Conservation (phyloP, 2,329 filamentous ascomycete genomes). For the Pseudogymnoascus sp. region DNA sequence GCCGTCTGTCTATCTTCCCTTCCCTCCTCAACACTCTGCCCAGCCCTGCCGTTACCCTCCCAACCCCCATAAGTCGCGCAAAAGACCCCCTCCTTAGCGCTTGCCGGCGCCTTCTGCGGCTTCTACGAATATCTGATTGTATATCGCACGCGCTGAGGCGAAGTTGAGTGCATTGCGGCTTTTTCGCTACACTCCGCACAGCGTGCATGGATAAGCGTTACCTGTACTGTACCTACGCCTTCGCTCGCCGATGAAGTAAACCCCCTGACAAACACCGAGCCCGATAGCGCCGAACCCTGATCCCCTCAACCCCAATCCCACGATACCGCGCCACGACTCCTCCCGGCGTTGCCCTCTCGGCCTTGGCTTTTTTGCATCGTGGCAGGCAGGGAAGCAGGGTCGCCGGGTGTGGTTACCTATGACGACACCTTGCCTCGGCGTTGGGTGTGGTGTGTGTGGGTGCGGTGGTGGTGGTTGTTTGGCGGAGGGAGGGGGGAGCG, state of each 20-base stretch:
- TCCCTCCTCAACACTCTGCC: too few species aligned
- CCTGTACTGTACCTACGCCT: too few species aligned
- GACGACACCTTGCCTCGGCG: not conserved
- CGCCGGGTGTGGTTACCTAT: too few species aligned
- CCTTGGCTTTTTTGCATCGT: not conserved
- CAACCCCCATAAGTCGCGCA: not conserved
- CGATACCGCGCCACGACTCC: not conserved
- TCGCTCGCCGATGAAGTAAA: not conserved
- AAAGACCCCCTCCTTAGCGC: not conserved
- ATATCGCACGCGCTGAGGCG: too few species aligned
- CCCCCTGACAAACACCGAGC: not conserved
- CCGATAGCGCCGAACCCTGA: too few species aligned
- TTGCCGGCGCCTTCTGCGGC: not conserved
- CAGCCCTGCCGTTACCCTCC: not conserved
- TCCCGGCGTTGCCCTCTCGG: not conserved
- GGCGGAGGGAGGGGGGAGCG: too few species aligned
- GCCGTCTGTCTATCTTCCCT: not conserved
- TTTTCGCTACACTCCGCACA: not conserved
- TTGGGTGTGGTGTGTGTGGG: not conserved
- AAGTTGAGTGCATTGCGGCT: not conserved
- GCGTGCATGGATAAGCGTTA: too few species aligned
- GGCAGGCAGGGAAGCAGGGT: not conserved
- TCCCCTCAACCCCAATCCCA: too few species aligned
- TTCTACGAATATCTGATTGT: not conserved
- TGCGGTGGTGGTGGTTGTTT: too few species aligned